Base-by-base conservation (phyloP, 2,329 filamentous ascomycete species). In the Thielaviopsis euricoi region DNA sequence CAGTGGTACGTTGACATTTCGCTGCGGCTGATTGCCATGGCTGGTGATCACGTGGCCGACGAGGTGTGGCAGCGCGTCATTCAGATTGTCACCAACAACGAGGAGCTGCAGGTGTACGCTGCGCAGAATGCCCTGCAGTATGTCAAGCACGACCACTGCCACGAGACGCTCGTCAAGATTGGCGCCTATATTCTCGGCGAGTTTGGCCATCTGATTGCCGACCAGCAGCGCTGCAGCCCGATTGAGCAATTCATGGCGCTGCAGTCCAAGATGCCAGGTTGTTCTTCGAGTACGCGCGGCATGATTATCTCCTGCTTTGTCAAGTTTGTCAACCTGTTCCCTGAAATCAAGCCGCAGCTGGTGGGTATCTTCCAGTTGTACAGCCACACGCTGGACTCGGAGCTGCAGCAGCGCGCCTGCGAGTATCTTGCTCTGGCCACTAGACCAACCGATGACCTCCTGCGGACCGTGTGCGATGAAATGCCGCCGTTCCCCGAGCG, bases 1-100 rank as follows among this genome's bases (percentile, higher is more conserved):
- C 91, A 97, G 73, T 98, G 93, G 93, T 98, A 98, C 70, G 94
- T 98, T 62, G 91, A 98, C 68, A 96, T 97, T 64, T 95, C 93
- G 12, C 76, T 98, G 63, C 83, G 91, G 58, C 79, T 98, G 56
- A 90, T 98, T 60, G 89, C 91, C 60, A 90, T 97, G 82, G 93
- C 94, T 2, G 93, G 93, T 64, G 93, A 98, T 66, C 93, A 98
- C 69, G 91, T 98, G 64, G 97, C 91, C 70, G 94, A 98, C 62
- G 93, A 98, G 71, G 93, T 98, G 19, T 98, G 93, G 93, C 93
- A 98, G 69, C 84, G 93, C 65, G 91, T 98, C 58, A 96, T 95
- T 62, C 93, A 98, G 69, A 97, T 98, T 64, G 90, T 97, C 60
- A 97, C 93, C 57, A 98, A 98, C 75, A 98, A 98, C 70, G 93